Conservation (phyloP, 139 green algal genomes). For the Microglena sp. region DNA sequence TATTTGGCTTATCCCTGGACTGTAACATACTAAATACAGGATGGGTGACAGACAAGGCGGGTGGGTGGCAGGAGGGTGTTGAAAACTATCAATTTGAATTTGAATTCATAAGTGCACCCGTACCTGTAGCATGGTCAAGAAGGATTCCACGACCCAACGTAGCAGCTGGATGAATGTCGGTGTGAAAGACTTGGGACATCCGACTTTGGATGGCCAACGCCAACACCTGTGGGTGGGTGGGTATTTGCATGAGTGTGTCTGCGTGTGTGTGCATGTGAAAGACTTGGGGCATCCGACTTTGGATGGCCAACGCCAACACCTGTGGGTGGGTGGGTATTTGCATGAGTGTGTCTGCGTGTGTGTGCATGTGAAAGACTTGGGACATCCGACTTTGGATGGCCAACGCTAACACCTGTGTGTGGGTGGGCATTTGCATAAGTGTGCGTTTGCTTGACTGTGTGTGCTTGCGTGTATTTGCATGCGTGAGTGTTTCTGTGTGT, state of each 20-base stretch:
- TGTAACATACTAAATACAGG: too few species aligned
- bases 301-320: constrained; percentile 63
- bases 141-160: constrained; percentile 71
- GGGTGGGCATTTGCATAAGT: too few species aligned
- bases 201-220: constrained; percentile 65
- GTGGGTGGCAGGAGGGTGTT: too few species aligned
- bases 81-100: too few species aligned
- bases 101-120: too few species aligned
- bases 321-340: constrained; percentile 7
- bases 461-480: too few species aligned
- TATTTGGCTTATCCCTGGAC: too few species aligned
- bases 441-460: too few species aligned
- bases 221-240: constrained; percentile 32
- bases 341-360: too few species aligned
- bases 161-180: constrained; percentile 87
- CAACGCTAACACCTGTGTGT: constrained; percentile 51
- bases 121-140: constrained; percentile 91
- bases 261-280: constrained; percentile 90
- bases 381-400: constrained; percentile 64
- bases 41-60: too few species aligned
- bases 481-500: too few species aligned
- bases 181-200: constrained; percentile 56
- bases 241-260: too few species aligned
- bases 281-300: constrained; percentile 53
- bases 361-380: constrained; percentile 73